Conservation (phyloP, 2,329 filamentous ascomycete genomes). For the Talaromyces amestolkiae region DNA sequence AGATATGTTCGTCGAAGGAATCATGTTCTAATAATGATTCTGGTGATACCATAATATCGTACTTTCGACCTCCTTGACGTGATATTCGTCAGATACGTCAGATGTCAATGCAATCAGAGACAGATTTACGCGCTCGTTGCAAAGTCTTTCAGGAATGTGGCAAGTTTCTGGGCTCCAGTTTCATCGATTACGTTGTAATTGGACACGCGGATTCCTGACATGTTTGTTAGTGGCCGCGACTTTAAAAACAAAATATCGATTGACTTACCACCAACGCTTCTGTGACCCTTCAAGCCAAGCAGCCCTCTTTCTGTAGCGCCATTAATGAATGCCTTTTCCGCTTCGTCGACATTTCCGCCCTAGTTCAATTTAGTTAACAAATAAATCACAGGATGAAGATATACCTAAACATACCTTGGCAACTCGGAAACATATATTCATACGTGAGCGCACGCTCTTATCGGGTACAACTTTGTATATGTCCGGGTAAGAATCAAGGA, state of each 20-base stretch:
- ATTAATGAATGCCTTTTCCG: conserved; percentile 75
- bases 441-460: conserved; percentile 72
- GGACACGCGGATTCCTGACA: conserved; percentile 66
- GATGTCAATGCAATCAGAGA: not conserved
- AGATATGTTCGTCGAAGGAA: not conserved
- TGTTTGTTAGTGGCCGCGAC: not conserved
- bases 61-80: not conserved
- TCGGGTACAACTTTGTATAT: conserved; percentile 78
- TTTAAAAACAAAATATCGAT: too few species aligned
- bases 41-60: not conserved
- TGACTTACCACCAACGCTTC: conserved; percentile 66
- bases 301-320: conserved; percentile 67
- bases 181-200: conserved; percentile 83
- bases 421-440: conserved; percentile 94
- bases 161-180: conserved; percentile 45
- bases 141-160: conserved; percentile 53
- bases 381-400: not conserved
- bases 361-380: not conserved
- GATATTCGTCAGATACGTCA: not conserved
- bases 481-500: conserved; percentile 69
- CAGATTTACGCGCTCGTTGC: conserved; percentile 32
- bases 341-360: conserved; percentile 60
- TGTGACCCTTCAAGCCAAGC: conserved; percentile 82
- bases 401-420: conserved; percentile 37
- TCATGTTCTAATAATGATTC: not conserved